A percentile compares a stretch with the other conserved stretches of the same genome.
Evolutionary conservation across 768 basidiomycete genomes (phyloP).

Genomic region (Pseudohyphozyma bogoriensis): DNA sequence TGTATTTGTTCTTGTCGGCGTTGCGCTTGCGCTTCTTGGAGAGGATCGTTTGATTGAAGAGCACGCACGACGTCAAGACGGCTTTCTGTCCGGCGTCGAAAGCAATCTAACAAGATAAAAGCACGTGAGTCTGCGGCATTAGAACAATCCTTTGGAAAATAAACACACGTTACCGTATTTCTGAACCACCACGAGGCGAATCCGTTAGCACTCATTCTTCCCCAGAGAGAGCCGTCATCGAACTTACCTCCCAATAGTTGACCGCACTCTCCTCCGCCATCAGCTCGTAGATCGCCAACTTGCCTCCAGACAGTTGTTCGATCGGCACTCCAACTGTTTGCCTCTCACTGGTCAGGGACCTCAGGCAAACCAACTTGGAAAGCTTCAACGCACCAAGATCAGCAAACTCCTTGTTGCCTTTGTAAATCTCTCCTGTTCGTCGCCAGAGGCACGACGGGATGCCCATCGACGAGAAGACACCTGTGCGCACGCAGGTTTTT

Average conservation of each 20-base stretch:
- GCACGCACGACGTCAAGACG: constrained; percentile 79
- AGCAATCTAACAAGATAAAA: constrained; percentile 51
- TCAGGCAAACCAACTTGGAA: not conserved
- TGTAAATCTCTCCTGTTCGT: constrained; percentile 95
- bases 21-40: constrained; percentile 11
- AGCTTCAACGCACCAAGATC: constrained; percentile 46
- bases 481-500: not conserved
- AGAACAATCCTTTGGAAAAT: constrained; percentile 1
- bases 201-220: no score
- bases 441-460: constrained; percentile 96
- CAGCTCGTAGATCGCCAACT: constrained; percentile 90
- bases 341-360: constrained; percentile 25
- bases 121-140: not conserved
- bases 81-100: constrained; percentile 88
- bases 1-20: constrained; percentile 25
- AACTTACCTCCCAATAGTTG: constrained; percentile 71
- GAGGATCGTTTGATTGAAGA: constrained; percentile 36
- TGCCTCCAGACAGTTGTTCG: constrained; percentile 82
- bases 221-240: not conserved
- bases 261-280: constrained; percentile 97
- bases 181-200: constrained; percentile 39
- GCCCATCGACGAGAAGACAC: constrained; percentile 78
- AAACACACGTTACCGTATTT: constrained; percentile 63
- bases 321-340: constrained; percentile 64
- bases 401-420: constrained; percentile 91